Conservation (phyloP, 78 protist genomes). For the Chrysochromulina tobinii region DNA sequence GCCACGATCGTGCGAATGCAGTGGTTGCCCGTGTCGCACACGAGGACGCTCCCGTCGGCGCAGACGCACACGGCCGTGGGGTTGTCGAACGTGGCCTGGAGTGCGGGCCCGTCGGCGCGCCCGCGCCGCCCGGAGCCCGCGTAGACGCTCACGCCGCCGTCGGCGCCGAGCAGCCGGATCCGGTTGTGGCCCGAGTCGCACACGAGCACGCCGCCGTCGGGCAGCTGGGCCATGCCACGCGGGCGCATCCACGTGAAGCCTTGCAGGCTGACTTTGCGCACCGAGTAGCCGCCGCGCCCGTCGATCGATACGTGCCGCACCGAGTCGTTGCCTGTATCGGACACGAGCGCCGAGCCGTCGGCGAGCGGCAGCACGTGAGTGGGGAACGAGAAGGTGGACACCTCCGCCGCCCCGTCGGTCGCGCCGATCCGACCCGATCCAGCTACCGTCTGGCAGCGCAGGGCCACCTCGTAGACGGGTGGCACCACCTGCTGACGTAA, state of each 20-base stretch:
- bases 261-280: neutral
- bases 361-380: neutral
- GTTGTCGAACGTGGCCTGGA: neutral
- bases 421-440: neutral
- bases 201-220: neutral
- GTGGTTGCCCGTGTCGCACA: neutral
- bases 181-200: constrained; percentile 18
- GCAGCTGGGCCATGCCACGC: neutral
- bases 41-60: neutral
- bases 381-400: neutral
- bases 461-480: too few species aligned
- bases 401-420: neutral
- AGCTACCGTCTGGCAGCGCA: neutral
- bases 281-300: neutral
- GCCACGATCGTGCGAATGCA: neutral
- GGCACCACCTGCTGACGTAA: too few species aligned
- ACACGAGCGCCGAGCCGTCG: neutral
- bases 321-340: neutral
- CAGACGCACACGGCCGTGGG: neutral
- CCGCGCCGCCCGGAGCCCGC: constrained; percentile 8
- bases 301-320: neutral
- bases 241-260: neutral
- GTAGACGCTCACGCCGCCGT: neutral
- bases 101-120: neutral
- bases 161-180: neutral